Base-by-base conservation (phyloP, 257 asterid genomes). In the Fraxinus americana region DNA sequence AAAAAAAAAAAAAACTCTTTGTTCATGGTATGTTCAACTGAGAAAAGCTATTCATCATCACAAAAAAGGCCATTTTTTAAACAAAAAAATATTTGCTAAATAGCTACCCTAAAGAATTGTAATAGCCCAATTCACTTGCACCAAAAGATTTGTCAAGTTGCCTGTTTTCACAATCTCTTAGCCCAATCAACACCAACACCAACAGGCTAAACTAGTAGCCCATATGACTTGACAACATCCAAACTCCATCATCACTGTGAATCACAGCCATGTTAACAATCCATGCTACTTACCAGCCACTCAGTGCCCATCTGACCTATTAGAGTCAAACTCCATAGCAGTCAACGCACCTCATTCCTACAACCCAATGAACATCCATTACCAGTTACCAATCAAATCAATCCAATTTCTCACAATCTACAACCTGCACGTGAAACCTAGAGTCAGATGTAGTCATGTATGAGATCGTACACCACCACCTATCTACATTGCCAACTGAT, bases 171-270 rank as follows among this genome's bases (percentile, higher is more conserved):
- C 11, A 19, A 57, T 21, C 67, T 59, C 25, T n/a, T 59, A 2
- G 30, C 27, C 12, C 67, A 59, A n/a, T 59, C 29, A 23, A 6
- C 11, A 6, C 12, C 8, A 0, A 19, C 12, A 7, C 11, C 30
- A 21, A 59, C 25, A 7, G 67, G 27, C 12, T n/a, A 7, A 59
- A 9, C 21, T 59, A n/a, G 29, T 59, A 57, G 27, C 27, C 19
- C 30, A 21, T 57, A 19, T n/a, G 12, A 57, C 66, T n/a, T 57
- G 27, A 23, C 27, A 57, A 59, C 21, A n/a, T 59, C 27, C 29
- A 59, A n/a, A 59, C 67, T 59, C 67, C 67, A 59, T 59, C 29
- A 59, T 59, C 67, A 13, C 30, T 59, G 67, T 59, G 67, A 59
- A 19, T 59, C 0, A 2, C 29, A 6, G 12, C 12, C 12, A 29